These are phyloP conservation scores for Bromus sterilis DNA, from an alignment of 176 grass and related monocot species.

Conservation along the genomic window DNA sequence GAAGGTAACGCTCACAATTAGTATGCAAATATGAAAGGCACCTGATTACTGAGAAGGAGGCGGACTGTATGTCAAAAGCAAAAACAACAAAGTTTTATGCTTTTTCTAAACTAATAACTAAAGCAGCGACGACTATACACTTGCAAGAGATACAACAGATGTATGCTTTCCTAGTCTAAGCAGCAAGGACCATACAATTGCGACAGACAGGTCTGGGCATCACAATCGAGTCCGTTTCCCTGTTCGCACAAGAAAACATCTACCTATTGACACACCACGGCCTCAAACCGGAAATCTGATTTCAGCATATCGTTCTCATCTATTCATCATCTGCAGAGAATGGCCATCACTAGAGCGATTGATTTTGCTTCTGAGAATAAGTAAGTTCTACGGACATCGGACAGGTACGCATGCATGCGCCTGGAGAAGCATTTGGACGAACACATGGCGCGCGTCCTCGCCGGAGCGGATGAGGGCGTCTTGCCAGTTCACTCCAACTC, in stretches of 20 bases:
- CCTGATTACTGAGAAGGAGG: neutral
- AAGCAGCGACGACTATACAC: neutral
- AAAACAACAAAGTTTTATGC: neutral
- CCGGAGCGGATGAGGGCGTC: neutral
- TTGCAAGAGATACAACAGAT: neutral
- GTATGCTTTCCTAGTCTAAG: neutral
- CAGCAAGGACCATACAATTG: neutral
- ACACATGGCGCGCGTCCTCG: neutral
- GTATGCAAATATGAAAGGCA: neutral
- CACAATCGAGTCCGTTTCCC: neutral
- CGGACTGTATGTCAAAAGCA: neutral
- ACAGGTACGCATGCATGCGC: neutral
- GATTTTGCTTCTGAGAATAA: neutral
- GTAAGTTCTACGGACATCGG: neutral
- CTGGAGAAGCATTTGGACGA: conserved; percentile 11
- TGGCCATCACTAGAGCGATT: neutral
- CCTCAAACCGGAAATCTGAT: neutral
- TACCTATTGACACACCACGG: neutral
- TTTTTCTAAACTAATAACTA: neutral
- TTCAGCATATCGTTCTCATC: neutral
- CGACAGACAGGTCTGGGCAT: neutral
- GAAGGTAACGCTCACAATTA: neutral
- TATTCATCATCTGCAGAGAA: neutral
- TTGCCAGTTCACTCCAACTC: neutral
- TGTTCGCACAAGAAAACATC: neutral